Evolutionary conservation across 345 rosid species (phyloP).

Genomic region (Lepidium aucheri): DNA sequence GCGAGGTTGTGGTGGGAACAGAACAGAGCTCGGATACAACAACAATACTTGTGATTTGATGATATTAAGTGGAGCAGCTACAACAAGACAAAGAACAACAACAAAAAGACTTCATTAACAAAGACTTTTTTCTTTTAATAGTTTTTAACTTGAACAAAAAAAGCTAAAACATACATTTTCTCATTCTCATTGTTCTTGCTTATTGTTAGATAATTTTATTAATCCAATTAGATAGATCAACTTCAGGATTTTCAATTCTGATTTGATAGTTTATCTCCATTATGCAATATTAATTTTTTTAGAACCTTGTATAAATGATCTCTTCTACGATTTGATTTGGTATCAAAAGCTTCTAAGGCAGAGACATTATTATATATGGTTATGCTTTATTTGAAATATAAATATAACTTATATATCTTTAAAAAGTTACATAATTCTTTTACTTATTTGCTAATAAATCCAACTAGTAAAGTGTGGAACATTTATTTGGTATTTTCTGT

Average conservation of each 20-base stretch:
- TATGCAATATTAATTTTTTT: background rate
- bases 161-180: background rate
- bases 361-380: too few species aligned
- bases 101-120: background rate
- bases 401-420: too few species aligned
- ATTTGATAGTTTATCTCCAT: background rate
- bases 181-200: background rate
- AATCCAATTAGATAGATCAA: background rate
- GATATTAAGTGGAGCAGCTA: slow-evolving; percentile 5
- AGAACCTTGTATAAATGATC: too few species aligned
- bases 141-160: background rate
- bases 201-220: background rate
- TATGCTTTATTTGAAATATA: too few species aligned
- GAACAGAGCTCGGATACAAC: slow-evolving; percentile 80
- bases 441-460: too few species aligned
- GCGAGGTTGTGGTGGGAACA: slow-evolving; percentile 96
- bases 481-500: too few species aligned
- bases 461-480: too few species aligned
- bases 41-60: slow-evolving; percentile 59
- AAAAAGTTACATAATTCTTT: too few species aligned
- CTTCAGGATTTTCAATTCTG: background rate
- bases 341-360: too few species aligned
- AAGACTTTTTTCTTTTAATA: too few species aligned
- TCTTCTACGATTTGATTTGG: too few species aligned
- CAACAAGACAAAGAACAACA: background rate